Evolutionary conservation across 495 filamentous ascomycete genomes (phyloP).

Genomic region (Aspergillus mulundensis): DNA sequence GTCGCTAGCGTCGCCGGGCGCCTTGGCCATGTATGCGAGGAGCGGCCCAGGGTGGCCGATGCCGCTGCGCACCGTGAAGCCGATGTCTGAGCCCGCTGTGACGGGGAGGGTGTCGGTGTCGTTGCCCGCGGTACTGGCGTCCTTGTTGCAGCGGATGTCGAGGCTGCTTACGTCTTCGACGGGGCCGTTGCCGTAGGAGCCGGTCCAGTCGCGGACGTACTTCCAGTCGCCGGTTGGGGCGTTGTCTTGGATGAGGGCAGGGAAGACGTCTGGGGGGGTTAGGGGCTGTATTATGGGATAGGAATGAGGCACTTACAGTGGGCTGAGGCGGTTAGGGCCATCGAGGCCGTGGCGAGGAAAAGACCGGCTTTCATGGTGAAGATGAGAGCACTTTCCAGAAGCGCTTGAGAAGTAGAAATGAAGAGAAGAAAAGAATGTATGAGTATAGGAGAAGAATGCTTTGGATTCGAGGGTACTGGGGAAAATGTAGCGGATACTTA

Average conservation of each 20-base stretch:
- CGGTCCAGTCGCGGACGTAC: slow-evolving; percentile 3
- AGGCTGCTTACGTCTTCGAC: slow-evolving; percentile 11
- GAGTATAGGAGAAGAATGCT: not conserved
- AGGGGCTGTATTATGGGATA: not conserved
- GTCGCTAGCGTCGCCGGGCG: not conserved
- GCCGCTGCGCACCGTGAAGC: slow-evolving; percentile 9
- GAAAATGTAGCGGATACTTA: not conserved
- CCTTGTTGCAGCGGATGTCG: slow-evolving; percentile 19
- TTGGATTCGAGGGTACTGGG: not conserved
- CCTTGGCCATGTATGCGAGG: slow-evolving; percentile 8
- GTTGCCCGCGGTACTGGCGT: slow-evolving; percentile 4
- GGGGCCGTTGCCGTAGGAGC: slow-evolving; percentile 11
- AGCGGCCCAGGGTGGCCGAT: slow-evolving; percentile 6
- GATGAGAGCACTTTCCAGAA: not conserved
- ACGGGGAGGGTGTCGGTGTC: slow-evolving; percentile 10
- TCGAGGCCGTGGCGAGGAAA: not conserved
- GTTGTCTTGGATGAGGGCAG: not conserved
- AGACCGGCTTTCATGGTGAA: not conserved
- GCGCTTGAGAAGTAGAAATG: not conserved
- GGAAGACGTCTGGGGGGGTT: not conserved
- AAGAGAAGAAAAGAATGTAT: not conserved
- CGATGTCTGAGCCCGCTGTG: slow-evolving; percentile 13
- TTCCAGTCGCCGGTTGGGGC: not conserved
- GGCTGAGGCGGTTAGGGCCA: not conserved
- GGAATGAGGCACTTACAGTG: not conserved